Evolutionary conservation across 2,329 filamentous ascomycete genomes (phyloP).

Genomic region (Alternaria infectoria): DNA sequence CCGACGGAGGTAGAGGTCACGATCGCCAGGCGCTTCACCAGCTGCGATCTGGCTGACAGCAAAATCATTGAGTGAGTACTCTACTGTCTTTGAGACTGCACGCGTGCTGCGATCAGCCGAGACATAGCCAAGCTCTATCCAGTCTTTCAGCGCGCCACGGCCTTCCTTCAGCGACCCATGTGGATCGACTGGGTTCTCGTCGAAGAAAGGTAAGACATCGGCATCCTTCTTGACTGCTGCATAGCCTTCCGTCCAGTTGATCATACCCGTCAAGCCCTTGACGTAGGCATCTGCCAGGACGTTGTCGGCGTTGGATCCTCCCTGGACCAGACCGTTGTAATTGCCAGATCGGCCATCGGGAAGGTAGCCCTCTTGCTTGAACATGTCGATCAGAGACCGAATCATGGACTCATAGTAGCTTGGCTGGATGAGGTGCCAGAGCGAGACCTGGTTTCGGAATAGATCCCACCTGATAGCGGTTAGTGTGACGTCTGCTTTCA

Average conservation of each 20-base stretch:
- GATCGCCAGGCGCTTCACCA: slow-evolving; percentile 49
- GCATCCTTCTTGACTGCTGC: slow-evolving; percentile 75
- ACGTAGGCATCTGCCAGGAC: slow-evolving; percentile 71
- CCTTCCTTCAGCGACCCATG: slow-evolving; percentile 52
- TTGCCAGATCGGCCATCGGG: slow-evolving; percentile 68
- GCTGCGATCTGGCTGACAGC: slow-evolving; percentile 51
- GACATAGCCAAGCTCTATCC: slow-evolving; percentile 52
- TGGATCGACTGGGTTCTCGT: slow-evolving; percentile 43
- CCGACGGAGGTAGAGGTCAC: slow-evolving; percentile 47
- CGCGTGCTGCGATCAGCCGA: slow-evolving; percentile 48
- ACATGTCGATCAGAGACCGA: slow-evolving; percentile 71
- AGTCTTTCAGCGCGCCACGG: slow-evolving; percentile 51
- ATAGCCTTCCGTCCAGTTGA: slow-evolving; percentile 76
- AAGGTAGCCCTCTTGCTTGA: slow-evolving; percentile 67
- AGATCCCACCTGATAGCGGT: too few species aligned
- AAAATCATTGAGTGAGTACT: slow-evolving; percentile 54
- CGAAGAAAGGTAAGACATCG: slow-evolving; percentile 57
- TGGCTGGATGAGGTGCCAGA: slow-evolving; percentile 69
- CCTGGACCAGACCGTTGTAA: slow-evolving; percentile 62
- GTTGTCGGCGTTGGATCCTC: slow-evolving; percentile 47
- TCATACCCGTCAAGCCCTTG: slow-evolving; percentile 65
- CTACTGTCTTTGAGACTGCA: slow-evolving; percentile 50
- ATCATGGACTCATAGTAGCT: slow-evolving; percentile 69
- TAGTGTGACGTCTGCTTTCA: too few species aligned
- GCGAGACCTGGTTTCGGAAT: slow-evolving; percentile 60